phyloP scores from a whole-genome alignment of 805 yeast genomes.

The Torulaspora gathmanii region DNA sequence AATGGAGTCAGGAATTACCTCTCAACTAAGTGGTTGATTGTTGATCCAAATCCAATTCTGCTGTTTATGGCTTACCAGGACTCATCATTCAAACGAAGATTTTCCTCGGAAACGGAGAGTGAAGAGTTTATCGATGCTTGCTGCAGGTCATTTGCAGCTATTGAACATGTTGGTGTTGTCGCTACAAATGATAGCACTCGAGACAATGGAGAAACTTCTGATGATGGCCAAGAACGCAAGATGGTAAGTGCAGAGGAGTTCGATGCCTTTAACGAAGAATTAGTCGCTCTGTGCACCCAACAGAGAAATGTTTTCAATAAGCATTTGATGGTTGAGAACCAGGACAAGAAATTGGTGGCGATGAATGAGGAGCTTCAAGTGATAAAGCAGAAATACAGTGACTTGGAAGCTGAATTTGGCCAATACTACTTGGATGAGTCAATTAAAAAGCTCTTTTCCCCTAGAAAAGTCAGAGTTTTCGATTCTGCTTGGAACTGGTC shows the following conservation, averaged over 20 bases:
- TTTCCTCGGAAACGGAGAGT: conserved; percentile 5
- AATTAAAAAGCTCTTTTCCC: conserved; percentile 69
- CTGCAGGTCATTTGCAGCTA: conserved; percentile 10
- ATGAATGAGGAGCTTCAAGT: conserved; percentile 36
- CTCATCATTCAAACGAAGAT: conserved; percentile 1
- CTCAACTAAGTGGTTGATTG: conserved; percentile 9
- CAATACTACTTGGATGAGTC: conserved; percentile 74
- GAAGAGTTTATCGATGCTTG: conserved; percentile 10
- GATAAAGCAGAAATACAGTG: conserved; percentile 66
- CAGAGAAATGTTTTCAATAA: conserved; percentile 7
- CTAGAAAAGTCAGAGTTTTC: conserved; percentile 74
- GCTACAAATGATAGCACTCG: background rate
- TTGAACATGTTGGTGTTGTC: conserved; percentile 3
- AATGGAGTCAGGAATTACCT: conserved; percentile 11
- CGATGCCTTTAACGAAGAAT: conserved; percentile 44
- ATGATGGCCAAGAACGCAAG: conserved; percentile 94
- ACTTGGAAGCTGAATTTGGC: conserved; percentile 51
- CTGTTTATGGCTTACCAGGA: conserved; percentile 10
- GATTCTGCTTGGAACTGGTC: conserved; percentile 97
- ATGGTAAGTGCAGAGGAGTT: conserved; percentile 87
- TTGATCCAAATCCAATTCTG: conserved; percentile 10
- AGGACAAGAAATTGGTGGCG: background rate
- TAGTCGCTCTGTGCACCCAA: conserved; percentile 23
- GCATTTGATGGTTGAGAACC: background rate
- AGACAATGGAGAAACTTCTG: conserved; percentile 67